Evolutionary conservation across 306 rosid species (phyloP).

Genomic region (Herpetospermum pedunculosum): DNA sequence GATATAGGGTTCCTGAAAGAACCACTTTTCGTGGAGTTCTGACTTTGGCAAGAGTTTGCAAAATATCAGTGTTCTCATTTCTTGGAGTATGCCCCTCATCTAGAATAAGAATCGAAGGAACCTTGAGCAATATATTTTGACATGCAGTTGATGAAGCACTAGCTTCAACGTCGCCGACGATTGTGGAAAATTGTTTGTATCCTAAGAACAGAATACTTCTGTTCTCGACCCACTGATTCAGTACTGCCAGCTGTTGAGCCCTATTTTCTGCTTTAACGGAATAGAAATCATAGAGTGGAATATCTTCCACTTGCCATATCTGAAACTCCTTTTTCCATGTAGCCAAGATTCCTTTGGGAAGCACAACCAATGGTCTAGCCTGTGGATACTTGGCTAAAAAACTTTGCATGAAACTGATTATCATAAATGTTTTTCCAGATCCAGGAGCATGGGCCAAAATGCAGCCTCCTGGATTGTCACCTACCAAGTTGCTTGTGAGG

Average conservation of each 20-base stretch:
- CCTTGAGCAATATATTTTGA: slow-evolving; percentile 54
- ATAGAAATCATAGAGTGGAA: slow-evolving; percentile 69
- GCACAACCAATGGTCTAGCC: slow-evolving; percentile 85
- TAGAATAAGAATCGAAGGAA: slow-evolving; percentile 67
- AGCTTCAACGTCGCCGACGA: slow-evolving; percentile 46
- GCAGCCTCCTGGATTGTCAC: slow-evolving; percentile 85
- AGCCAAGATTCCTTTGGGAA: slow-evolving; percentile 87
- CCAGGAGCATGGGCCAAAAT: slow-evolving; percentile 98
- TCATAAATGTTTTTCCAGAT: slow-evolving; percentile 95
- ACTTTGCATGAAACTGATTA: slow-evolving; percentile 94
- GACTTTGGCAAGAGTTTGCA: slow-evolving; percentile 66
- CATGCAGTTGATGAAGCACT: slow-evolving; percentile 29
- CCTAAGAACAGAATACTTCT: slow-evolving; percentile 88
- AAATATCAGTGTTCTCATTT: slow-evolving; percentile 74
- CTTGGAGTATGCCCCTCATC: slow-evolving; percentile 98
- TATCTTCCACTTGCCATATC: slow-evolving; percentile 85
- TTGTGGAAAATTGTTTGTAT: slow-evolving; percentile 76
- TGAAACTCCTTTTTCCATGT: slow-evolving; percentile 88
- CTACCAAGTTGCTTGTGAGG: slow-evolving; percentile 66
- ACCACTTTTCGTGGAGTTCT: slow-evolving; percentile 78
- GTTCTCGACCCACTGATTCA: slow-evolving; percentile 56
- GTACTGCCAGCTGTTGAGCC: slow-evolving; percentile 52
- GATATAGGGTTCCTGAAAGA: slow-evolving; percentile 87
- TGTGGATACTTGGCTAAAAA: slow-evolving; percentile 77
- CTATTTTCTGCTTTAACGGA: slow-evolving; percentile 69